Evolutionary conservation across 1,284 basidiomycete genomes (phyloP).

Genomic region (Moesziomyces sp.): DNA sequence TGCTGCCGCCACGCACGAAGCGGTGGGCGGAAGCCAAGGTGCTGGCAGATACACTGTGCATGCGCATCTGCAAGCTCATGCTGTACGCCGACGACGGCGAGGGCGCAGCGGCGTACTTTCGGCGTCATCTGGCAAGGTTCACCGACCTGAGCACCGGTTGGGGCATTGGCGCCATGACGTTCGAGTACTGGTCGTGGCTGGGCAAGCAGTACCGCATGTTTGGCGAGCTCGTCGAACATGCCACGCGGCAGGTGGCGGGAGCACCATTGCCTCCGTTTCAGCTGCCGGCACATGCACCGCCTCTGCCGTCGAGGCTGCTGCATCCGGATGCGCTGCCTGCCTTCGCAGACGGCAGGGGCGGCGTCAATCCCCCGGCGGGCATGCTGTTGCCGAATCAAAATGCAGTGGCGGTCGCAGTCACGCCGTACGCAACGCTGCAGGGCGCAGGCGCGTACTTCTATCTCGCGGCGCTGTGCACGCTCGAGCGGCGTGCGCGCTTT

Average conservation of each 20-base stretch:
- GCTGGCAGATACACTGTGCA: slow-evolving; percentile 75
- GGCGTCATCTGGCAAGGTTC: slow-evolving; percentile 84
- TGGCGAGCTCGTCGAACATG: slow-evolving; percentile 55
- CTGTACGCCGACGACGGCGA: slow-evolving; percentile 84
- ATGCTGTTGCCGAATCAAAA: slow-evolving; percentile 43
- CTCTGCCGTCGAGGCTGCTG: slow-evolving; percentile 44
- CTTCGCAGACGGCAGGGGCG: slow-evolving; percentile 18
- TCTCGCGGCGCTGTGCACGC: slow-evolving; percentile 57
- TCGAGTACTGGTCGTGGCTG: slow-evolving; percentile 97
- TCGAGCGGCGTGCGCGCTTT: slow-evolving; percentile 51
- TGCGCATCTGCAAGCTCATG: slow-evolving; percentile 72
- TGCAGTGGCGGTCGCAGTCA: slow-evolving; percentile 26
- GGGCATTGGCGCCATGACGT: slow-evolving; percentile 97
- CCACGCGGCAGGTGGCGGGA: slow-evolving; percentile 14
- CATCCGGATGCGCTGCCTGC: slow-evolving; percentile 40
- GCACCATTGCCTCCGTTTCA: slow-evolving; percentile 45
- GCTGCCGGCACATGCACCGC: slow-evolving; percentile 37
- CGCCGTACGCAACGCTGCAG: slow-evolving; percentile 22
- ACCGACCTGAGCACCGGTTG: slow-evolving; percentile 88
- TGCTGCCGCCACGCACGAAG: slow-evolving; percentile 90
- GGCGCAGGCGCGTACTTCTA: slow-evolving; percentile 52
- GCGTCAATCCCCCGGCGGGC: slow-evolving; percentile 20
- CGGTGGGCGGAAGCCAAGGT: slow-evolving; percentile 99
- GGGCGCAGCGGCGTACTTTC: slow-evolving; percentile 79
- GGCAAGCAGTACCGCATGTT: slow-evolving; percentile 76